These are phyloP conservation scores for Saccharomyces hybrid DNA, from an alignment of 1,139 yeast genomes.

Conservation along the genomic window DNA sequence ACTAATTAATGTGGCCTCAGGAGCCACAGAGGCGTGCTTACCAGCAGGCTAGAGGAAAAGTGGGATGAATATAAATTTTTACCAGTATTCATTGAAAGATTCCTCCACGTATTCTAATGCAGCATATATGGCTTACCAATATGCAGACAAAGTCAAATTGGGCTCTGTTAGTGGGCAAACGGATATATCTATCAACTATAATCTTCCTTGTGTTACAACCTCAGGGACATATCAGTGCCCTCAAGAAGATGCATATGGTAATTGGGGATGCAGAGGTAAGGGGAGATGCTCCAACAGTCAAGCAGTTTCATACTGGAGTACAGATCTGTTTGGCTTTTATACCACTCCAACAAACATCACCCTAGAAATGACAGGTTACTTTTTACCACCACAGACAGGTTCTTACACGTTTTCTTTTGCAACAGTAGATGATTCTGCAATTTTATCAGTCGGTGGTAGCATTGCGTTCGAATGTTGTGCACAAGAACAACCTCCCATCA, in stretches of 20 bases:
- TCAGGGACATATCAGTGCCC: too few species aligned
- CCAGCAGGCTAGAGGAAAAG: not conserved
- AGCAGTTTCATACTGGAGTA: not conserved
- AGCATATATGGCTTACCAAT: not conserved
- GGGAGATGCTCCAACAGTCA: too few species aligned
- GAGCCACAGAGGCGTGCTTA: not conserved
- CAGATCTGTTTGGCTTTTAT: not conserved
- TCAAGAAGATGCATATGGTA: too few species aligned
- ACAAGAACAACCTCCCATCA: conserved; percentile 2
- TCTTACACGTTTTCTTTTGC: conserved; percentile 19
- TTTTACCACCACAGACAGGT: conserved; percentile 23
- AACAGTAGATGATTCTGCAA: conserved; percentile 26
- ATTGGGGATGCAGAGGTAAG: too few species aligned
- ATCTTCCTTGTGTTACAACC: too few species aligned
- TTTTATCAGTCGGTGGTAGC: conserved; percentile 23
- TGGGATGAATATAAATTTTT: not conserved
- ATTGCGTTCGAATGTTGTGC: conserved; percentile 31
- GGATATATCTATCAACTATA: too few species aligned
- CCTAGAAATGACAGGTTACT: conserved; percentile 22
- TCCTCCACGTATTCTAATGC: not conserved
- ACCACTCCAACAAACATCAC: not conserved
- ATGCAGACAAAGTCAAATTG: not conserved
- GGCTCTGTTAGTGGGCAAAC: not conserved
- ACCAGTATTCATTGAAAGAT: not conserved
- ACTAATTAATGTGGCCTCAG: not conserved